Base-by-base conservation (phyloP, 2,329 filamentous ascomycete species). In the Colletotrichum neosansevieriae region DNA sequence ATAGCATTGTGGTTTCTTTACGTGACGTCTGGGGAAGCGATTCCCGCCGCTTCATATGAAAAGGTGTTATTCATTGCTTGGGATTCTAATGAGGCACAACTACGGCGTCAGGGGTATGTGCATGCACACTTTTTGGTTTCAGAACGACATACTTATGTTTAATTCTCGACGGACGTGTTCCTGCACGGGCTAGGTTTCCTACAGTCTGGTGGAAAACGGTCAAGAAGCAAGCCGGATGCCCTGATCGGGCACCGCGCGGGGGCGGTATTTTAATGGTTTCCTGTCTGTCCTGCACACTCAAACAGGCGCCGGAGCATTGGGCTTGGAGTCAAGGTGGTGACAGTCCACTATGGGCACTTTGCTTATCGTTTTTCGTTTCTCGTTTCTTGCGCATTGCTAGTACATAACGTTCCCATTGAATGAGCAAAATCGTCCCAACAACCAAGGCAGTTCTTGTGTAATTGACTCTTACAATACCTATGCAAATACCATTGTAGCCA, bases 341-440 rank as follows among this genome's bases (percentile, higher is more conserved):
- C 45, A 42, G 15, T 60, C 49, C 29, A 29, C 29, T 44, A 56
- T 32, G 45, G 51, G 24, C 53, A 9, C 56, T 40, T 69, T 13
- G 11, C 29, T 29, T 29, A 6, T 29, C 29, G 29, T 34, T 68
- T 47, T 63, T 70, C n/a, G n/a, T n/a, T n/a, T n/a, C n/a, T 66
- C 19, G 17, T 38, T 63, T 58, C 64, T 64, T 58, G 69, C 65
- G 64, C 70, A 11, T 63, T 63, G 70, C 58, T 71, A 21, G 29
- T 69, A 69, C 32, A 69, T 67, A 67, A 67, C 15, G 7, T 45
- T 58, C 38, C 56, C 58, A 36, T 63, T 68, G 38, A 68, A 68
- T 54, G 47, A 58, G 60, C 21, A 68, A 40, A 36, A 24, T 7
- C 38, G 47, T 34, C 40, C 17, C 17, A 58, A 29, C 13, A 17